These are phyloP conservation scores for Kodamaea sp. DNA, from an alignment of 1,139 yeast species.

Conservation along the genomic window DNA sequence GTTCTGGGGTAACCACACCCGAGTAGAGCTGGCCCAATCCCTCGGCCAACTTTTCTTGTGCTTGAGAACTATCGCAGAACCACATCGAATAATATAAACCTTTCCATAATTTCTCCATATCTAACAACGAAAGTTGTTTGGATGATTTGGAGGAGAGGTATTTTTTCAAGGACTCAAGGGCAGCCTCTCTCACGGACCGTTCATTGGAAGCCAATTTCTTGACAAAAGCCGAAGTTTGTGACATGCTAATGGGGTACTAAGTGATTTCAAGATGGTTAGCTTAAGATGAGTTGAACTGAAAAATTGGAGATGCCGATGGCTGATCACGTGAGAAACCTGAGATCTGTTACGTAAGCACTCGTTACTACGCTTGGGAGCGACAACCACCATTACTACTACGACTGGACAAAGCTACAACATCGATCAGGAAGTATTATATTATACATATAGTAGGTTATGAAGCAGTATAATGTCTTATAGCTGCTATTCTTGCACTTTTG, in stretches of 20 bases:
- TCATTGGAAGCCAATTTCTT: constrained; percentile 85
- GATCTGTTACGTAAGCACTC: no score
- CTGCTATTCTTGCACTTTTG: background rate
- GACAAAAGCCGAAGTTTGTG: constrained; percentile 51
- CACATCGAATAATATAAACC: constrained; percentile 93
- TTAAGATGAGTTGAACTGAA: background rate
- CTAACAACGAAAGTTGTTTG: constrained; percentile 38
- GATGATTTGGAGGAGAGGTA: constrained; percentile 49
- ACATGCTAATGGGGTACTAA: constrained; percentile 17
- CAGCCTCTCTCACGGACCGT: constrained; percentile 71
- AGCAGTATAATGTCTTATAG: background rate
- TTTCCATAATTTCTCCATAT: constrained; percentile 86
- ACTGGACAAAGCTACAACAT: no score
- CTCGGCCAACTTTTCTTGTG: constrained; percentile 83
- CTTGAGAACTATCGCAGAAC: constrained; percentile 91
- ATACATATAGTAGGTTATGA: background rate
- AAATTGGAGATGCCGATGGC: background rate
- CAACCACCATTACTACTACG: no score
- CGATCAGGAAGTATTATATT: background rate
- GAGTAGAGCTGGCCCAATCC: constrained; percentile 66
- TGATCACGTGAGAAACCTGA: background rate
- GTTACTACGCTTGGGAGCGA: no score
- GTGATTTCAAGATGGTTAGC: background rate
- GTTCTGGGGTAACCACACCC: constrained; percentile 40
- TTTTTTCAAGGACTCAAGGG: constrained; percentile 64